These are phyloP conservation scores for Thelonectria blattea DNA, from an alignment of 2,329 filamentous ascomycete genomes.

Conservation along the genomic window DNA sequence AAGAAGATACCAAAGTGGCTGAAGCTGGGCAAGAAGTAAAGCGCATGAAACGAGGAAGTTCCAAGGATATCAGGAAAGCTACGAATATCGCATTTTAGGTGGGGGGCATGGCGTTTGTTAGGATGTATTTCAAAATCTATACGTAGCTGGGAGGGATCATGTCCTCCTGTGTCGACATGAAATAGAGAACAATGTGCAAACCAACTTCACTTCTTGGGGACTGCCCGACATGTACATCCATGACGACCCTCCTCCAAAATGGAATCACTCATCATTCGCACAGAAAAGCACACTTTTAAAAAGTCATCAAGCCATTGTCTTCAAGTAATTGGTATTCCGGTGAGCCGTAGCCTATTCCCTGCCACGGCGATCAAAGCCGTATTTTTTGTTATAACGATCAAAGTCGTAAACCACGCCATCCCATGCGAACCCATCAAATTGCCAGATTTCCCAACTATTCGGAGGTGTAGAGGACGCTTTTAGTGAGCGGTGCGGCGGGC, in stretches of 20 bases:
- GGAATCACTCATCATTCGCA: background rate
- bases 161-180: background rate
- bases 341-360: slow-evolving; percentile 42
- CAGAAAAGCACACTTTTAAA: slow-evolving; percentile 17
- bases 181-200: slow-evolving; percentile 14
- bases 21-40: slow-evolving; percentile 72
- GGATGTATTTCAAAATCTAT: background rate
- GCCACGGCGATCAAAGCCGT: slow-evolving; percentile 42
- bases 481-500: slow-evolving; percentile 73
- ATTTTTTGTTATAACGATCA: slow-evolving; percentile 39
- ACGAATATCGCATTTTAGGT: slow-evolving; percentile 12
- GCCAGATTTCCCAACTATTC: slow-evolving; percentile 38
- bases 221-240: too few species aligned
- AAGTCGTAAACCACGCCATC: slow-evolving; percentile 47
- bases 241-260: background rate
- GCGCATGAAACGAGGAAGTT: background rate
- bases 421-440: slow-evolving; percentile 41
- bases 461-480: slow-evolving; percentile 37
- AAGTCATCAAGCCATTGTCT: slow-evolving; percentile 38
- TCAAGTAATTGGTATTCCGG: slow-evolving; percentile 45
- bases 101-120: slow-evolving; percentile 25
- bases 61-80: background rate
- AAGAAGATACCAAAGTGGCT: slow-evolving; percentile 81
- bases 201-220: background rate
- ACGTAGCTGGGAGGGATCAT: background rate